Base-by-base conservation (phyloP, 2,329 filamentous ascomycete species). In the Aspergillus sojae region DNA sequence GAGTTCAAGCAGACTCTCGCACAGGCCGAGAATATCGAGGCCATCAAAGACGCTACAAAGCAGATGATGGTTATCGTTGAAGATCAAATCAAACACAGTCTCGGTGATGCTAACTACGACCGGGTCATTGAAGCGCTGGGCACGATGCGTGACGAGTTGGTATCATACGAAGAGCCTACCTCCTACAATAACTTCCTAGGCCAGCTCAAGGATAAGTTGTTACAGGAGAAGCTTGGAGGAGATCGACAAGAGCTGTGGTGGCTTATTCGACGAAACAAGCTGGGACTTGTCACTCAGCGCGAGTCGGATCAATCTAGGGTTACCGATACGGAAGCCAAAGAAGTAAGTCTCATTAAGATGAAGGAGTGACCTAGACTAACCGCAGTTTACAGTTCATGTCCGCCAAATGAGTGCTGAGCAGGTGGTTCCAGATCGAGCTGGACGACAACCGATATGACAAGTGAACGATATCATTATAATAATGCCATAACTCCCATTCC, bases 211-310 rank as follows among this genome's bases (percentile, higher is more conserved):
- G 83, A 82, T 68, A 88, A 88, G 61, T 75, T 97, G 1, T 76
- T 93, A 9, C 85, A 83, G 0, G 91, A 88, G 0, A 85, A 90
- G 68, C 78, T 97, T 3, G 88, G 89, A 43, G 93, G 92, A 0
- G 90, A 96, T 70, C 83, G 93, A 60, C 85, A 85, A 66, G 92
- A 96, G 72, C 88, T 97, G 80, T 97, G 93, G 93, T 91, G 87
- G 81, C 82, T 86, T 68, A 80, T 97, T 28, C 84, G 89, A 69
- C 86, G 82, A 63, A 86, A 84, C 48, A 87, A 83, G 68, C 79
- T 97, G 61, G 92, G 93, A 0, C 80, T 97, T 73, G 89, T 98
- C 70, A 88, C 91, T 66, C 81, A 83, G 58, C 83, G 79, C 55
- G 81, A 87, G 71, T 86, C 85, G 2, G 87, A 91, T 50, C 80